phyloP scores from a whole-genome alignment of 495 filamentous ascomycete species.

The Lasiosphaeria hispida region DNA sequence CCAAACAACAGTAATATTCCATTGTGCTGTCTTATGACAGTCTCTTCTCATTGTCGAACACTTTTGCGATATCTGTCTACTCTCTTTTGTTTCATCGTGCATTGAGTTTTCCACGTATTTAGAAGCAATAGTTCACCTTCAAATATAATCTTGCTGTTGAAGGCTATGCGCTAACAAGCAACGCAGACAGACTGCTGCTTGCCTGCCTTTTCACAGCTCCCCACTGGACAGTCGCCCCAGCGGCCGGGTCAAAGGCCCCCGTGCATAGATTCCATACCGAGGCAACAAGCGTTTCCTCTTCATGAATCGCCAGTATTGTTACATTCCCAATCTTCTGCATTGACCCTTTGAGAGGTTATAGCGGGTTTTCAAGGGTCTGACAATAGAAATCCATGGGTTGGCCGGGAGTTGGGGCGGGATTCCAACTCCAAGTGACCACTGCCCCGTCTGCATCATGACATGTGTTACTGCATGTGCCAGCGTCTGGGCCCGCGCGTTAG shows the following conservation, averaged over 20 bases:
- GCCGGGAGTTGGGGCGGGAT: not conserved
- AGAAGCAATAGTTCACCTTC: no score
- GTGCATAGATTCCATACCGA: constrained; percentile 10
- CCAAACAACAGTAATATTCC: no score
- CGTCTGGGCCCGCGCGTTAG: no score
- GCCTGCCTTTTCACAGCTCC: constrained; percentile 8
- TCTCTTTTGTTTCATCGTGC: not conserved
- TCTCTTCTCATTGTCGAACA: no score
- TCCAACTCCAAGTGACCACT: not conserved
- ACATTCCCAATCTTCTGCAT: not conserved
- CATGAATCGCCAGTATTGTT: constrained; percentile 5
- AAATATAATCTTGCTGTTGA: no score
- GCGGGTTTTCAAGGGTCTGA: not conserved
- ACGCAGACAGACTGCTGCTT: not conserved
- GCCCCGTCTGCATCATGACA: constrained; percentile 10
- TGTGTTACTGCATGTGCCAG: constrained; percentile 9
- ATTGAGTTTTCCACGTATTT: not conserved
- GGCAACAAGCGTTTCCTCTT: not conserved
- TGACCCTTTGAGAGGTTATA: not conserved
- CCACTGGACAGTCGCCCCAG: not conserved
- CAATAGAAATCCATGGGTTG: not conserved
- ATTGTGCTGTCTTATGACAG: no score
- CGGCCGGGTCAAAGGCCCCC: constrained; percentile 8
- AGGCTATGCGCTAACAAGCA: no score
- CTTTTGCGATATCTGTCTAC: no score